Evolutionary conservation across 257 asterid genomes (phyloP).

Genomic region (Eucommia ulmoides): DNA sequence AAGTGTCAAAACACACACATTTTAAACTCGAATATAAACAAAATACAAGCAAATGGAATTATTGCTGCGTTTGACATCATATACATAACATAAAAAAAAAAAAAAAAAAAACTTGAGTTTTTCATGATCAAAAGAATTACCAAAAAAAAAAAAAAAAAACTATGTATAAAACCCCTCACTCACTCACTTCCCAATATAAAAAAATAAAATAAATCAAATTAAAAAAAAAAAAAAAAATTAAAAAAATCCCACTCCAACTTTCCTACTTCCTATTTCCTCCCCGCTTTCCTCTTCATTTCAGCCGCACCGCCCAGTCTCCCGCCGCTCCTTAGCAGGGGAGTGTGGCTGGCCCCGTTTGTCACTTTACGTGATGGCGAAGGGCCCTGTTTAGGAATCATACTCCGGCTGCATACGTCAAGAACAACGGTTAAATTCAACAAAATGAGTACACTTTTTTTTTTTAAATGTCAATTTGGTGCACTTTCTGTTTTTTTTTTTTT

Average conservation of each 20-base stretch:
- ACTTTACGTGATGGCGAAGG: conserved; percentile 59
- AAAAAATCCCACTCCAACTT: background rate
- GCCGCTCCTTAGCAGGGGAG: no score
- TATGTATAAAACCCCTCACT: conserved; percentile 18
- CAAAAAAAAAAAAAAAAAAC: conserved; percentile 6
- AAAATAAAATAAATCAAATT: no score
- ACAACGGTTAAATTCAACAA: no score
- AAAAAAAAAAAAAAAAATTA: no score
- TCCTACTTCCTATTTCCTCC: conserved; percentile 51
- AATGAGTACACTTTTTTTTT: no score
- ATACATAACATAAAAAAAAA: conserved; percentile 12
- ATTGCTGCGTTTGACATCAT: conserved; percentile 37
- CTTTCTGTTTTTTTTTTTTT: no score
- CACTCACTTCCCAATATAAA: conserved; percentile 11
- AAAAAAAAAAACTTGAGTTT: background rate
- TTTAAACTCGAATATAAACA: no score
- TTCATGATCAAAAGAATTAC: no score
- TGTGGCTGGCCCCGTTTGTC: conserved; percentile 28
- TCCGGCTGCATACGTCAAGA: conserved; percentile 29
- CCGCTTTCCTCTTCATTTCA: conserved; percentile 55
- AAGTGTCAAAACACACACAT: no score
- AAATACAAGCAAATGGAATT: conserved; percentile 40
- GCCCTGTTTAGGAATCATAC: conserved; percentile 42
- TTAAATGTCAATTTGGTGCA: no score
- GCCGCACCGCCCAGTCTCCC: conserved; percentile 34